Base-by-base conservation (phyloP, 805 yeast species). In the Komagataella mondaviorum region DNA sequence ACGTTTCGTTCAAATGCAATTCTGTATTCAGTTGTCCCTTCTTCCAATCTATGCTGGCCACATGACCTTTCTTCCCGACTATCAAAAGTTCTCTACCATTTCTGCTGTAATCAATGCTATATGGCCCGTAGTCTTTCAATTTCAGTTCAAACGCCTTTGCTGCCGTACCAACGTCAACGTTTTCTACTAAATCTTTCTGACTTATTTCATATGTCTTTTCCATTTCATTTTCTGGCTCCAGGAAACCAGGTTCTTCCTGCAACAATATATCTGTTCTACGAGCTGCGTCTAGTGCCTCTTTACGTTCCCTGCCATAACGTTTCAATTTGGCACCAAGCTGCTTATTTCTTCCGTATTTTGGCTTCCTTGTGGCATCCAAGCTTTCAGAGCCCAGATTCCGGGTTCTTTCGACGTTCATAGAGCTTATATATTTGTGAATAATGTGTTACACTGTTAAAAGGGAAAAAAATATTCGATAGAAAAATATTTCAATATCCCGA, bases 11-110 rank as follows among this genome's bases (percentile, higher is more conserved):
- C 20, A 93, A 70, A 61, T 87, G 80, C 51, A 93, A 65, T 65
- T 93, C 99, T 47, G 95, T 81, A 55, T 81, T 83, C 39, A 91
- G 68, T 45, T 71, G 73, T 12, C 98, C 98, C 45, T 81, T 78
- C 63, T 95, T 80, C 97, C 99, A 93, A 69, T 93, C 96, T 73
- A 93, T 83, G 2, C 93, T 80, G 0, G 99, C 98, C 50, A 93
- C 80, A 71, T 93, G 99, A 3, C 99, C 99, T 63, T 88, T 88
- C 48, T 75, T 74, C 17, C 99, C 99, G 8, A 90, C 93, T 20
- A 93, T 70, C 43, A 93, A 72, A 49, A 93, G 65, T 55, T 83
- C 84, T 55, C 96, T 80, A 51, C 99, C 99, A 59, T 88, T 88
- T 65, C 91, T 75, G 2, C 93, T 78, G 64, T 84, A 93, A 64